Base-by-base conservation (phyloP, 2,329 filamentous ascomycete species). In the Uncinocarpus reesii region DNA sequence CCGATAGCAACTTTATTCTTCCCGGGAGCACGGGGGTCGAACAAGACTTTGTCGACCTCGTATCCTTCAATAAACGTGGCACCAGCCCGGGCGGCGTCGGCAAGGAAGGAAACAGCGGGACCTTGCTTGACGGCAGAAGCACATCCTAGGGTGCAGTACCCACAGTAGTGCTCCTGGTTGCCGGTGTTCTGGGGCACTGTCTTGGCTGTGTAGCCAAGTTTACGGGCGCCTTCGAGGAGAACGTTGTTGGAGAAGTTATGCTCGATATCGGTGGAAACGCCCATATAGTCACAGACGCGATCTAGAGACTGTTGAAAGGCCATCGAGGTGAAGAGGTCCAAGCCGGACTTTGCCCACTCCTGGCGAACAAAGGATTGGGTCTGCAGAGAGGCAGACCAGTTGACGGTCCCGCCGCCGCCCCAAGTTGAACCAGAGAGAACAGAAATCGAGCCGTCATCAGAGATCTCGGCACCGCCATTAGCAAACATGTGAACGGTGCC, bases 361-460 rank as follows among this genome's bases (percentile, higher is more conserved):
- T 79, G 72, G 2, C 88, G 78, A 1, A 95, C 85, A 54, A 75
- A 84, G 21, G 77, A 79, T 60, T 90, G 86, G 0, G 86, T 84
- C 56, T 81, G 77, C 13, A 81, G 61, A 3, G 73, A 75, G 4
- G 78, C 78, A 20, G 72, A 84, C 88, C 88, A 95, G 65, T 95
- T 95, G 57, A 95, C 67, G 0, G 86, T 87, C 4, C 88, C 88
- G 48, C 89, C 89, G 35, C 89, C 89, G 24, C 89, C 89, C 79
- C 84, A 94, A 26, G 78, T 78, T 48, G 79, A 77, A 1, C 85
- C 89, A 0, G 83, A 78, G 2, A 85, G 62, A 10, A 90, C 64
- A 13, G 69, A 75, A 26, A 82, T 70, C 4, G 76, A 74, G 8
- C 70, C 69, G 58, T 84, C 76, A 52, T 83, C 71, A 52, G 72